Conservation (phyloP, 2,329 filamentous ascomycete species). For the Didymella lethalis region DNA sequence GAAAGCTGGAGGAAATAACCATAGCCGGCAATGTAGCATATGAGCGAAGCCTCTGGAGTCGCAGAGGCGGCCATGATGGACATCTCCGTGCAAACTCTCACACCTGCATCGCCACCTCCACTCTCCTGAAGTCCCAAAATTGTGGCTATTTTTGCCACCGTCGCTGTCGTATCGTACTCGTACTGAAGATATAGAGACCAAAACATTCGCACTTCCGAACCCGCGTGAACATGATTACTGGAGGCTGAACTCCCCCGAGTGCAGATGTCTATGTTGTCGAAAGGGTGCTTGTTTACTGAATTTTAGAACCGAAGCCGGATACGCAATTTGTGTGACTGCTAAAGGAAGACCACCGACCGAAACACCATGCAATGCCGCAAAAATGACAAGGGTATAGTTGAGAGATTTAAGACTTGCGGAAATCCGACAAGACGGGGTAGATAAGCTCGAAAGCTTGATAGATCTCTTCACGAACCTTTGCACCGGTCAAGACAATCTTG, state of each 20-base stretch:
- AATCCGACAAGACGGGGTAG: slow-evolving; percentile 57
- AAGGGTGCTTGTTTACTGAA: slow-evolving; percentile 37
- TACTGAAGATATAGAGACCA: slow-evolving; percentile 26
- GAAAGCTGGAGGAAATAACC: slow-evolving; percentile 30
- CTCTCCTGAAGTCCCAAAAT: slow-evolving; percentile 33
- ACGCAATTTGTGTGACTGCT: slow-evolving; percentile 23
- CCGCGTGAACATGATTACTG: slow-evolving; percentile 41
- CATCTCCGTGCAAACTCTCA: slow-evolving; percentile 42
- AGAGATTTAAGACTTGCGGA: slow-evolving; percentile 65
- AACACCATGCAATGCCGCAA: slow-evolving; percentile 54
- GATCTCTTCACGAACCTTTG: slow-evolving; percentile 97
- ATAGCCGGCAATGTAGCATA: slow-evolving; percentile 32
- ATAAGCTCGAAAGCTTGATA: slow-evolving; percentile 53
- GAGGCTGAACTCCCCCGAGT: slow-evolving; percentile 37
- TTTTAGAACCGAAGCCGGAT: slow-evolving; percentile 37
- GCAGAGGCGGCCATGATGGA: slow-evolving; percentile 40
- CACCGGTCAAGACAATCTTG: slow-evolving; percentile 97
- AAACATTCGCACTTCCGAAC: slow-evolving; percentile 31
- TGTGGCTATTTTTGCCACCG: slow-evolving; percentile 27
- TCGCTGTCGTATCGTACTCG: slow-evolving; percentile 40
- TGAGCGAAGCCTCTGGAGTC: slow-evolving; percentile 42
- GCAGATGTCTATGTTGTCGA: slow-evolving; percentile 44
- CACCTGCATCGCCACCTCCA: slow-evolving; percentile 32
- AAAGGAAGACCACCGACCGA: slow-evolving; percentile 37
- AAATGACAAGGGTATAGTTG: slow-evolving; percentile 35